These are phyloP conservation scores for Haematococcus sp. DNA, from an alignment of 139 green algal species.

Conservation along the genomic window DNA sequence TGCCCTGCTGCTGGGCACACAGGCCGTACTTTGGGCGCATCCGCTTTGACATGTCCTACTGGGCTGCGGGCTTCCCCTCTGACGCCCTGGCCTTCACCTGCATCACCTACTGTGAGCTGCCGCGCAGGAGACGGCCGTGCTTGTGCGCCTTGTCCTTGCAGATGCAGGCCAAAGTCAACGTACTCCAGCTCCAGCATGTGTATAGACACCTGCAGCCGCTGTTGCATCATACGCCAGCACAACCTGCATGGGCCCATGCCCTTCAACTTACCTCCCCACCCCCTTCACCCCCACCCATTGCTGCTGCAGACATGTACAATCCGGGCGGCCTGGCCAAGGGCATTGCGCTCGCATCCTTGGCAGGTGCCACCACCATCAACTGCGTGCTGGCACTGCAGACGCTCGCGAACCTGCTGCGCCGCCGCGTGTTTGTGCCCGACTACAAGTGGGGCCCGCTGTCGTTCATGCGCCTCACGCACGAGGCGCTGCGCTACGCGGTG, in stretches of 20 bases:
- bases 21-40: slow-evolving; percentile 23
- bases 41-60: slow-evolving; percentile 21
- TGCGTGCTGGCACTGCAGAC: slow-evolving; percentile 22
- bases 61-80: slow-evolving; percentile 42
- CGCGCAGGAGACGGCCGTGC: slow-evolving; percentile 22
- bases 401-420: neutral
- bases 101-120: slow-evolving; percentile 38
- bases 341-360: slow-evolving; percentile 22
- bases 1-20: neutral
- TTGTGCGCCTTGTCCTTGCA: no score
- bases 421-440: slow-evolving; percentile 26
- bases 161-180: no score
- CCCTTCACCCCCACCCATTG: neutral
- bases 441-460: slow-evolving; percentile 29
- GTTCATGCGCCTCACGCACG: slow-evolving; percentile 38
- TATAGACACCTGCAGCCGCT: no score
- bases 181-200: no score
- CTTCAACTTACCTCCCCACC: no score
- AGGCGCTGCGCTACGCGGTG: slow-evolving; percentile 22
- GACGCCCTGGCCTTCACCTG: slow-evolving; percentile 31
- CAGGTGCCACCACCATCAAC: slow-evolving; percentile 27
- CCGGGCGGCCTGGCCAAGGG: slow-evolving; percentile 15
- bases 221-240: no score
- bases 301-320: no score
- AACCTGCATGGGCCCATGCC: no score